These are phyloP conservation scores for Ophiostoma perfectum DNA, from an alignment of 2,329 filamentous ascomycete genomes.

Conservation along the genomic window DNA sequence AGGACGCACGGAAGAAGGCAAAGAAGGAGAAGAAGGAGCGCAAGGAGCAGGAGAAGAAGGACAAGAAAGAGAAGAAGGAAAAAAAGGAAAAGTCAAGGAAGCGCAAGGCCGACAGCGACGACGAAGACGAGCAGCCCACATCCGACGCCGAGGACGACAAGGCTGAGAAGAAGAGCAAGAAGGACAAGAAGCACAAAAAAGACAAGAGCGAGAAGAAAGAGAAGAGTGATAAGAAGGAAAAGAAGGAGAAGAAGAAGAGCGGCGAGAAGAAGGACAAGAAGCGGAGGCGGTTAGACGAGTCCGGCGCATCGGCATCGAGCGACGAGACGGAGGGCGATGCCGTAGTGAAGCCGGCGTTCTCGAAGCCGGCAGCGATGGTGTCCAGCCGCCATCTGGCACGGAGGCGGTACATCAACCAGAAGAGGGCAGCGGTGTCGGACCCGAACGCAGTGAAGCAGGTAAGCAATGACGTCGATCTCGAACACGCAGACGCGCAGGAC, in stretches of 20 bases:
- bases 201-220: conserved; percentile 28
- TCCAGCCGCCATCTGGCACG: conserved; percentile 67
- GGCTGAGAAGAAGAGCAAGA: conserved; percentile 33
- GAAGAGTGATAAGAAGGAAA: conserved; percentile 39
- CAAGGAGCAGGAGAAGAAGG: conserved; percentile 34
- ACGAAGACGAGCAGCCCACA: conserved; percentile 34
- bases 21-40: conserved; percentile 36
- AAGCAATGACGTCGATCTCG: conserved; percentile 29
- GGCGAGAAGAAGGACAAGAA: conserved; percentile 27
- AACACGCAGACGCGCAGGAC: background rate
- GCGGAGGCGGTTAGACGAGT: conserved; percentile 33
- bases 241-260: conserved; percentile 30
- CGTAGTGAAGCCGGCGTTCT: conserved; percentile 39
- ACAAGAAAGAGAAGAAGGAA: conserved; percentile 12
- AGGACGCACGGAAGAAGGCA: conserved; percentile 5
- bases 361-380: conserved; percentile 30
- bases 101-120: conserved; percentile 34
- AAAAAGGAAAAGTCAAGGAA: conserved; percentile 27
- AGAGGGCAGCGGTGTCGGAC: conserved; percentile 77
- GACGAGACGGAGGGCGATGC: conserved; percentile 30
- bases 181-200: conserved; percentile 30
- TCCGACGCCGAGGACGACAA: conserved; percentile 33
- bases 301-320: conserved; percentile 28
- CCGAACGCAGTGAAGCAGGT: conserved; percentile 81
- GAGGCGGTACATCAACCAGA: conserved; percentile 80